phyloP scores from a whole-genome alignment of 116 monocot species.

The Dioscorea cayenensis region DNA sequence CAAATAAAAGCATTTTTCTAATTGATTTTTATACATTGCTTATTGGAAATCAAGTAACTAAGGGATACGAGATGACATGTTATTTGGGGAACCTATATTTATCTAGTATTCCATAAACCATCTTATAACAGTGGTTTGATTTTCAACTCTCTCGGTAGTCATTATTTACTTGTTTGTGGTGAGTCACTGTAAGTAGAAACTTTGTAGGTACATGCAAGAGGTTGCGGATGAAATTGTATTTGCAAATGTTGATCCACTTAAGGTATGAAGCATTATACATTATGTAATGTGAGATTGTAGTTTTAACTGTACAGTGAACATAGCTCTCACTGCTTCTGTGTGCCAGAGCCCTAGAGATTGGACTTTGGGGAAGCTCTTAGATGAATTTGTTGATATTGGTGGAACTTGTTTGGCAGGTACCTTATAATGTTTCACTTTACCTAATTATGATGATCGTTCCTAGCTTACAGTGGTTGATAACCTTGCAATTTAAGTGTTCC shows the following conservation, averaged over 20 bases:
- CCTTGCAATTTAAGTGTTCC: background rate
- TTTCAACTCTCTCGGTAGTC: background rate
- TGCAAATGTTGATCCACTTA: constrained; percentile 50
- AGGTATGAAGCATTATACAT: constrained; percentile 24
- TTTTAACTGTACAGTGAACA: background rate
- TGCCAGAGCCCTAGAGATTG: constrained; percentile 72
- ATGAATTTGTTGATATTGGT: constrained; percentile 68
- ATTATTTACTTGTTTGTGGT: background rate
- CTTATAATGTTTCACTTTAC: background rate
- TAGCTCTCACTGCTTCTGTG: constrained; percentile 10
- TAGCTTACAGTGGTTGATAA: background rate
- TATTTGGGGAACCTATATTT: no score
- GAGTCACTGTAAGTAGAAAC: constrained; percentile 5
- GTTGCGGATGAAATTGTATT: constrained; percentile 90
- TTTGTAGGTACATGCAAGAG: constrained; percentile 94
- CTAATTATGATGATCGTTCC: background rate
- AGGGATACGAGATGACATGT: no score
- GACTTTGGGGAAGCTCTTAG: constrained; percentile 60
- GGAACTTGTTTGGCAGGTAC: constrained; percentile 66
- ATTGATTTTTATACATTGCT: no score
- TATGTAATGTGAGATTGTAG: background rate
- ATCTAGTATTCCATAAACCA: no score
- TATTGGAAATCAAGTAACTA: no score
- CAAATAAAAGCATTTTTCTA: no score
- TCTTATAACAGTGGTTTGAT: no score